Conservation (phyloP, 106 monocot genomes). For the Alisma plantagoaquatica region DNA sequence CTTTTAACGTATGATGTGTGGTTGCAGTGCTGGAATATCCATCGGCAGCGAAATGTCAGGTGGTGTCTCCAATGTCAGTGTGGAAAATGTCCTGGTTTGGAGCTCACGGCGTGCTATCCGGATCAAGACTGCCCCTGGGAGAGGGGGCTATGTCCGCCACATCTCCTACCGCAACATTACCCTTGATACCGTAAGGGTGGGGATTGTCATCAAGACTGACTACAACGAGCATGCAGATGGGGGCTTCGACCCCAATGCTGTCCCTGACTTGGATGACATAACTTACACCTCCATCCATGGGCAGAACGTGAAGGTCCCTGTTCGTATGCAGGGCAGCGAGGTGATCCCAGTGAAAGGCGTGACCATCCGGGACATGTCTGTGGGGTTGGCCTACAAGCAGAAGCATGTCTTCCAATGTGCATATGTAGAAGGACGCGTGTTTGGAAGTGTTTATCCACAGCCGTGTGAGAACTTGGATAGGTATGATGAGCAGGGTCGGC, state of each 20-base stretch:
- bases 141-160: slow-evolving; percentile 52
- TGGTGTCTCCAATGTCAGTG: slow-evolving; percentile 36
- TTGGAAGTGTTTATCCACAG: slow-evolving; percentile 29
- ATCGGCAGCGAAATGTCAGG: slow-evolving; percentile 80
- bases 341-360: slow-evolving; percentile 39
- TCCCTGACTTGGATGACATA: slow-evolving; percentile 33
- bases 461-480: slow-evolving; percentile 57
- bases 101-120: slow-evolving; percentile 37
- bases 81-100: slow-evolving; percentile 51
- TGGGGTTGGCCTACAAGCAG: slow-evolving; percentile 23
- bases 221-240: slow-evolving; percentile 56
- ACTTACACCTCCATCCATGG: slow-evolving; percentile 30
- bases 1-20: too few species aligned
- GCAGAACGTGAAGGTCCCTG: slow-evolving; percentile 32
- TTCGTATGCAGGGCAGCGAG: slow-evolving; percentile 43
- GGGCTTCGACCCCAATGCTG: slow-evolving; percentile 29
- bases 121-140: slow-evolving; percentile 54
- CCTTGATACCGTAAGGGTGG: slow-evolving; percentile 26
- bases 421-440: slow-evolving; percentile 34
- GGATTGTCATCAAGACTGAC: slow-evolving; percentile 48
- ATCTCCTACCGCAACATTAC: slow-evolving; percentile 45
- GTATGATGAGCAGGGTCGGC: slow-evolving; percentile 36
- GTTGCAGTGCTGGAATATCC: slow-evolving; percentile 60
- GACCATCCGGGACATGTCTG: slow-evolving; percentile 28
- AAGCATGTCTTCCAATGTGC: slow-evolving; percentile 50